Evolutionary conservation across 306 rosid genomes (phyloP), one percentile per base, ranked within the genome.

Genomic region (Citrullus colocynthis): DNA sequence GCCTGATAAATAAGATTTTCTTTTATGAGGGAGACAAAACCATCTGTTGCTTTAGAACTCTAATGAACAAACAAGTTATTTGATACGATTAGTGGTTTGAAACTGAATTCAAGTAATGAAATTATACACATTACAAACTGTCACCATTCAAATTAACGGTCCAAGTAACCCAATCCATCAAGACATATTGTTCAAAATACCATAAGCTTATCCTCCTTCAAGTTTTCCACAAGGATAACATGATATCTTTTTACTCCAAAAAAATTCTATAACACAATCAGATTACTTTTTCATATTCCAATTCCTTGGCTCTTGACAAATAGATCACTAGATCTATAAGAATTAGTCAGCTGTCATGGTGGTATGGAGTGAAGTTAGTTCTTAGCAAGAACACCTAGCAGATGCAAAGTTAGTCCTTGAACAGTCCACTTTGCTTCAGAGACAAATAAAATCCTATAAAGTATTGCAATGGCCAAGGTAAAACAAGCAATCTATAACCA

Each of bases 1-100:
- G 32, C 99, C 99, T 95, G 93, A 87, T 84, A 57, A 80, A 81
- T 28, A 28, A 54, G 79, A 80, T 51, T 74, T 79, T 82, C 18
- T 9, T 80, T 80, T 72, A 71, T 75, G 42, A 57, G 39, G 44
- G 14, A 45, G 41, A 16, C 34, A 45, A 45, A 21, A 75, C n/a
- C 55, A 3, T n/a, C 8, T 39, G 34, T 74, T 73, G 17, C 55
- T 34, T 51, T 15, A 17, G 28, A 65, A 63, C 44, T 17, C 9
- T 8, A 41, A 66, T 3, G 1, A 66, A 16, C 21, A 14, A 11
- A 65, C 10, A 3, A 16, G 20, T 18, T 24, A 12, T 12, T 44
- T 2, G 20, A 48, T 28, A 16, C 2, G 17, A 73, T 7, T 17
- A 30, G 28, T 30, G 42, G 28, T 51, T 73, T 16, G 41, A 48